Evolutionary conservation across 1,284 basidiomycete species (phyloP), one percentile per base, ranked within the genome.

Genomic region (Pseudozyma sp.): DNA sequence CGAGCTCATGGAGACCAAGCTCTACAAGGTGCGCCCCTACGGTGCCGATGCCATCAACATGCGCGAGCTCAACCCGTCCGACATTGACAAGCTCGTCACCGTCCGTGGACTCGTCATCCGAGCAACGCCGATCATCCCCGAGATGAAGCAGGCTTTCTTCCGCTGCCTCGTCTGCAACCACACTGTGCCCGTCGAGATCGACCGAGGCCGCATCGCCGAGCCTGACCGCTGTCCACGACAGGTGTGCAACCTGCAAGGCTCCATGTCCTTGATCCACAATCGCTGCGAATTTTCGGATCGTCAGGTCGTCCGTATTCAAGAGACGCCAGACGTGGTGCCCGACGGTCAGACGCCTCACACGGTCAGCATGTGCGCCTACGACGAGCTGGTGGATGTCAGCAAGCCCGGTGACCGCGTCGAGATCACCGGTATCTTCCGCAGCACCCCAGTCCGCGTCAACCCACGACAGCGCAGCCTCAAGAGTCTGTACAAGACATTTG

Each of bases 321-420:
- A 99, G 85, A 99, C 96, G 0, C 96, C 96, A 0, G 97, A 99
- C 80, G 93, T 92, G 7, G 95, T 99, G 0, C 96, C 96, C 1
- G 96, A 98, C 85, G 97, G 96, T 17, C 96, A 98, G 85, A 99
- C 96, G 1, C 96, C 96, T 0, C 95, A 98, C 82, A 98, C 94
- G 0, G 94, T 99, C 55, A 95, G 93, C 2, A 86, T 99, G 62
- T 96, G 94, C 83, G 92, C 93, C 17, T 98, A 99, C 84, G 95
- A 99, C 82, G 97, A 99, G 84, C 89, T 99, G 2, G 96, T 98
- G 42, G 96, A 99, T 82, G 88, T 95, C 16, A 86, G 92, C 61
- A 99, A 98, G 85, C 96, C 96, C 0, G 96, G 96, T 82, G 96
- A 99, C 85, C 89, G 96, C 10, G 88, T 99, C 48, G 87, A 92